These are phyloP conservation scores for Botryotinia narcissicola DNA, from an alignment of 2,329 filamentous ascomycete species.

Conservation along the genomic window DNA sequence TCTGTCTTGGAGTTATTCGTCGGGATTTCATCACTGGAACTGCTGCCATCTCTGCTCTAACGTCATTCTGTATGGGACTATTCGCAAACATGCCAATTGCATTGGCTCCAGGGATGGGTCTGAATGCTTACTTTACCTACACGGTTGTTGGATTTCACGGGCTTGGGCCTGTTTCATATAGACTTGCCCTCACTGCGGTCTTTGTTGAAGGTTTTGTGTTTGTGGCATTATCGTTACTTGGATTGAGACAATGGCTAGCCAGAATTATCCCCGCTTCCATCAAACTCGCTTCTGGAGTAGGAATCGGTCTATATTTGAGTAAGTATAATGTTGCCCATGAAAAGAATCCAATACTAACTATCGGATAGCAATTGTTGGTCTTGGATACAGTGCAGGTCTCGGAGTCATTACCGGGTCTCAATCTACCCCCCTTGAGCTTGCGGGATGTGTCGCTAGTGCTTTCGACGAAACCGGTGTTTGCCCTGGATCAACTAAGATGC, in stretches of 20 bases:
- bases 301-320: constrained; percentile 71
- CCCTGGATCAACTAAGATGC: constrained; percentile 66
- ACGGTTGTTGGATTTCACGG: constrained; percentile 74
- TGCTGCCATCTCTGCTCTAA: constrained; percentile 75
- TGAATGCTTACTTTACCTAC: constrained; percentile 89
- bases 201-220: constrained; percentile 89
- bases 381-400: constrained; percentile 80
- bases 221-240: constrained; percentile 72
- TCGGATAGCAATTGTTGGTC: constrained; percentile 58
- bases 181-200: constrained; percentile 77
- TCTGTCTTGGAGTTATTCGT: constrained; percentile 48
- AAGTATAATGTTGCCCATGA: background rate
- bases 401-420: constrained; percentile 69
- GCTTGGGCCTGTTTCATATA: constrained; percentile 68
- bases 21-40: constrained; percentile 80
- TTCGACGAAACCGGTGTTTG: constrained; percentile 53
- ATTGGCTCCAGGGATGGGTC: constrained; percentile 73
- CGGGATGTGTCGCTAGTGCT: constrained; percentile 48
- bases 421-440: constrained; percentile 69
- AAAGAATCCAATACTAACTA: background rate
- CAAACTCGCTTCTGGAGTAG: constrained; percentile 81
- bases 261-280: constrained; percentile 79
- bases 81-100: constrained; percentile 74
- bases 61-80: constrained; percentile 80
- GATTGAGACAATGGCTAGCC: constrained; percentile 87